Conservation (phyloP, 2,329 filamentous ascomycete genomes). For the Trichophyton rubrum region DNA sequence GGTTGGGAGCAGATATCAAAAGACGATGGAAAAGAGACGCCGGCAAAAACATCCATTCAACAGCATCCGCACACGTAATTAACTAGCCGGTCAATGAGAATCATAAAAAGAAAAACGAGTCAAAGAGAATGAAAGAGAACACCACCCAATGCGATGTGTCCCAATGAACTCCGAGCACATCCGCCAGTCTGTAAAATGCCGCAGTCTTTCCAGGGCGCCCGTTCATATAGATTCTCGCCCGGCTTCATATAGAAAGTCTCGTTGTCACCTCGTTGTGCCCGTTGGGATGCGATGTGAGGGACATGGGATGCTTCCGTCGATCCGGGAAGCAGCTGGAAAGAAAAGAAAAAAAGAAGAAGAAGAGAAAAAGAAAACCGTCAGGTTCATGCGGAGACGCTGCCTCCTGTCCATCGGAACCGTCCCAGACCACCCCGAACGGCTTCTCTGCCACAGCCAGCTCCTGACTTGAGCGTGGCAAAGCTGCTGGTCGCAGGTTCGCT, state of each 20-base stretch:
- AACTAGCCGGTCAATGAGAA: not conserved
- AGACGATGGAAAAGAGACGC: no score
- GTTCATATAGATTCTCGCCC: not conserved
- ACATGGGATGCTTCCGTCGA: not conserved
- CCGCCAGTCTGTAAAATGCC: constrained; percentile 1
- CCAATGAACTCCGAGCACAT: not conserved
- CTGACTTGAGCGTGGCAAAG: constrained; percentile 18
- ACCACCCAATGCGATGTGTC: not conserved
- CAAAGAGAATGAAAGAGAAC: not conserved
- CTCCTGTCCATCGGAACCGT: constrained; percentile 32
- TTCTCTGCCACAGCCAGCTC: constrained; percentile 33
- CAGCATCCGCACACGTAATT: no score
- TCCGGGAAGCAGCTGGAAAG: not conserved
- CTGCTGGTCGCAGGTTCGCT: constrained; percentile 15
- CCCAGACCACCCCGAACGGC: constrained; percentile 34
- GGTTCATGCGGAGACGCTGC: constrained; percentile 25
- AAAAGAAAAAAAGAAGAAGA: not conserved
- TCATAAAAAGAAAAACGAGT: not conserved
- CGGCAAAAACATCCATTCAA: no score
- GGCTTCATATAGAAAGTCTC: not conserved
- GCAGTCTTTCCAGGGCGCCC: not conserved
- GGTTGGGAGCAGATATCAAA: not conserved
- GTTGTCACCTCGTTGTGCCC: not conserved
- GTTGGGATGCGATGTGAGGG: no score
- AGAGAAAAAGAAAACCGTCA: not conserved